phyloP scores from a whole-genome alignment of 164 flowering plant genomes.

The Platanus orientalis region DNA sequence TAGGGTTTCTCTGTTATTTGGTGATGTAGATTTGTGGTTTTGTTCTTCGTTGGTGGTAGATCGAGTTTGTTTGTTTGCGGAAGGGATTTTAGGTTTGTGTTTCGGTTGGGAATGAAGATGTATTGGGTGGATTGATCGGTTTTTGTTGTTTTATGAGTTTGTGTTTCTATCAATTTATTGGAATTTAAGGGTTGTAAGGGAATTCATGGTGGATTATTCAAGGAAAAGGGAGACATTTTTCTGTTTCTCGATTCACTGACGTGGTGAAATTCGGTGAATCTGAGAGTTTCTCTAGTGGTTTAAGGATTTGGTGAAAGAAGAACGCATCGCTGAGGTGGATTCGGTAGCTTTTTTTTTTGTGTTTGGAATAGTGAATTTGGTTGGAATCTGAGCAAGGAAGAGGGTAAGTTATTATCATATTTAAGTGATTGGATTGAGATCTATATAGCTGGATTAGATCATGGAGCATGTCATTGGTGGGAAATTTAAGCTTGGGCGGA shows the following conservation, averaged over 20 bases:
- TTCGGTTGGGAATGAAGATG: neutral
- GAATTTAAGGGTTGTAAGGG: neutral
- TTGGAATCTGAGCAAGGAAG: constrained; percentile 6
- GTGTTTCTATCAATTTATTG: neutral
- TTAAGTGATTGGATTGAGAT: constrained; percentile 2
- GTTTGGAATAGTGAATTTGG: no score
- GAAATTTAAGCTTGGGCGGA: constrained; percentile 63
- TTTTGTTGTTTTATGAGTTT: neutral
- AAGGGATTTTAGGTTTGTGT: neutral
- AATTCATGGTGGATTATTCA: neutral
- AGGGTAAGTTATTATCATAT: neutral
- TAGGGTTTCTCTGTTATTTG: constrained; percentile 6
- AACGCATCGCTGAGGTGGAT: no score
- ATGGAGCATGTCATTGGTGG: constrained; percentile 68
- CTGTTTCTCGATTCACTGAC: constrained; percentile 2
- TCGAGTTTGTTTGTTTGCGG: constrained; percentile 3
- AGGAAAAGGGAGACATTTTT: neutral
- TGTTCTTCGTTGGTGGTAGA: neutral
- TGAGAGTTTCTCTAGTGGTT: constrained; percentile 2
- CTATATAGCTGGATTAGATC: constrained; percentile 14
- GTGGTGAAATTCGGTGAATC: neutral
- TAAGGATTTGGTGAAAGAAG: constrained; percentile 1
- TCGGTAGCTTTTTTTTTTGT: no score
- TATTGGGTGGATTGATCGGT: no score
- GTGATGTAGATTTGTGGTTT: constrained; percentile 1